Percentiles rank a stretch among this genome's conserved stretches.
phyloP scores from a whole-genome alignment of 176 grass and related monocot species.

The Neostapfia colusana region DNA sequence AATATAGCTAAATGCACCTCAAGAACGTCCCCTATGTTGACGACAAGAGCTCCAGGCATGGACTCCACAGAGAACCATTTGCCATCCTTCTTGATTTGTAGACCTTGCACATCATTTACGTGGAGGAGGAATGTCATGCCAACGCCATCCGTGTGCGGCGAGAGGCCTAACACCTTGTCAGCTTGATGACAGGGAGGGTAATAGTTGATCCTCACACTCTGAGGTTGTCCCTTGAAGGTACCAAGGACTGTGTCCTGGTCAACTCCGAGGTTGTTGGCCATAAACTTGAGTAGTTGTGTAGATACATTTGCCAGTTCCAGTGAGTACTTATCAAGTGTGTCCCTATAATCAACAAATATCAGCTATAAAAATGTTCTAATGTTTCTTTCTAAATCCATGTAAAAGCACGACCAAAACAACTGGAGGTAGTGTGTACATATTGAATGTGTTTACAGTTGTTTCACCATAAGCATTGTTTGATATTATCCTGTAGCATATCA shows the following conservation, averaged over 20 bases:
- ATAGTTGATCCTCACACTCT: constrained; percentile 61
- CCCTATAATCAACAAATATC: constrained; percentile 20
- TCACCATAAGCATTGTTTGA: constrained; percentile 2
- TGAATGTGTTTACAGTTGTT: neutral
- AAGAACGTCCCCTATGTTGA: constrained; percentile 49
- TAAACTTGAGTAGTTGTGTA: constrained; percentile 38
- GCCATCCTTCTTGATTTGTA: constrained; percentile 61
- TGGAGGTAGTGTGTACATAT: neutral
- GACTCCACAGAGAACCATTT: constrained; percentile 51
- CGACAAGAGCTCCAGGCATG: constrained; percentile 37
- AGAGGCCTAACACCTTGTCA: constrained; percentile 61
- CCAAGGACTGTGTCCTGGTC: constrained; percentile 33
- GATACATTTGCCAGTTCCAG: constrained; percentile 37
- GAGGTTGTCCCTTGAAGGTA: constrained; percentile 41
- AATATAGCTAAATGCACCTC: constrained; percentile 46
- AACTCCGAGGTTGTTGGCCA: constrained; percentile 52
- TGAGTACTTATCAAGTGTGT: constrained; percentile 34
- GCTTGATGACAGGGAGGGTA: constrained; percentile 61
- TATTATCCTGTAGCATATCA: neutral
- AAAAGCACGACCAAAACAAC: neutral
- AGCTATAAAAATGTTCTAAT: neutral
- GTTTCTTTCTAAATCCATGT: constrained; percentile 9
- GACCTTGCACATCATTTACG: constrained; percentile 55
- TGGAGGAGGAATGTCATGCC: constrained; percentile 61
- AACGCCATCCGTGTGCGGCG: constrained; percentile 55